phyloP scores from a whole-genome alignment of 768 basidiomycete genomes.

The Inosperma sp. region DNA sequence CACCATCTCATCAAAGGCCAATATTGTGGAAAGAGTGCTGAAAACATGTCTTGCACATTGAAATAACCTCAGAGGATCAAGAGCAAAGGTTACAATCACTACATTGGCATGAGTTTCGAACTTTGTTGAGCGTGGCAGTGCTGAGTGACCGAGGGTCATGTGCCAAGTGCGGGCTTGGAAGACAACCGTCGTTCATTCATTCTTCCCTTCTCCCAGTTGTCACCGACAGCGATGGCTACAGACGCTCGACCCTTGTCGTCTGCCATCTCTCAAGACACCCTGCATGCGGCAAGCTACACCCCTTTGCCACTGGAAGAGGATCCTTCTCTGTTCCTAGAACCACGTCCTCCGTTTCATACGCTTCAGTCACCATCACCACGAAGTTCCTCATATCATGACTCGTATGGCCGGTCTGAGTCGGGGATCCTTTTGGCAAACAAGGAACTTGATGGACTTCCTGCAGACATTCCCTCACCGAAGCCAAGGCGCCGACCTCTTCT shows the following conservation, averaged over 20 bases:
- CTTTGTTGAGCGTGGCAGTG: no score
- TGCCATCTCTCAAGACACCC: not conserved
- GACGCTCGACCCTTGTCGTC: constrained; percentile 7
- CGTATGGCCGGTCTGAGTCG: constrained; percentile 8
- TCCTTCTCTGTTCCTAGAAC: not conserved
- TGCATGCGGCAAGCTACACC: not conserved
- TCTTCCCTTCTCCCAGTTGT: no score
- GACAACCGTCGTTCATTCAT: no score
- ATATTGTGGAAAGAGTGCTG: no score
- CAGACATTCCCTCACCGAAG: constrained; percentile 2
- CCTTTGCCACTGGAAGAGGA: constrained; percentile 1
- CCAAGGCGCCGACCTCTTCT: constrained; percentile 18
- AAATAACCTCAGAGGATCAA: no score
- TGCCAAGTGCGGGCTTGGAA: no score
- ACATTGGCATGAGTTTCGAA: no score
- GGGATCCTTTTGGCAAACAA: constrained; percentile 1
- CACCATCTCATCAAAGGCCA: no score
- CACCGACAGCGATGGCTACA: constrained; percentile 6
- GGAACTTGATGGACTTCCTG: not conserved
- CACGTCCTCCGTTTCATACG: not conserved
- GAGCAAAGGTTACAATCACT: no score
- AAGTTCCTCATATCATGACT: constrained; percentile 3
- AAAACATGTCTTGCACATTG: no score
- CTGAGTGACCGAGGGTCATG: no score
- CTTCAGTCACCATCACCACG: not conserved